phyloP scores from a whole-genome alignment of 2,329 filamentous ascomycete species.

The Penicillium sp. region DNA sequence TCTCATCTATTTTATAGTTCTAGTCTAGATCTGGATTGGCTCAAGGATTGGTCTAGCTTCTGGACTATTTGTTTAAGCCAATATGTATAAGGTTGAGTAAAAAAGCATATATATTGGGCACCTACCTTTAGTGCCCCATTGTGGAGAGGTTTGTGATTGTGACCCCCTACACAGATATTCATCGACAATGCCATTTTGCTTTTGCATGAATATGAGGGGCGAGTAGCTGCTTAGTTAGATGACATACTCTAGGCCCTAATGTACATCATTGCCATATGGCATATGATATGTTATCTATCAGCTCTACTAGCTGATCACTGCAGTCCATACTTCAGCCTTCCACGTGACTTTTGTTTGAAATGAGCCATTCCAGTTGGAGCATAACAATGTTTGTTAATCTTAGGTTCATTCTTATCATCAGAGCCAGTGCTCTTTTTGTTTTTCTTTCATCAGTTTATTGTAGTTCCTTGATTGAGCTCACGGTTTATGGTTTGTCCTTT shows the following conservation, averaged over 20 bases:
- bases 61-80: background rate
- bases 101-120: background rate
- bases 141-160: background rate
- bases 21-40: background rate
- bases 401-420: background rate
- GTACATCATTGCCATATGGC: background rate
- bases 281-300: background rate
- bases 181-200: background rate
- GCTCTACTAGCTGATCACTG: background rate
- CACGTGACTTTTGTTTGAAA: background rate
- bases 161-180: background rate
- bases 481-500: background rate
- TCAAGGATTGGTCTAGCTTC: background rate
- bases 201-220: background rate
- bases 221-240: background rate
- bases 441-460: background rate
- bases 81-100: background rate
- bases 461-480: background rate
- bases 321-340: background rate
- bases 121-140: background rate
- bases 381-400: background rate
- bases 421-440: too few relatives aligned
- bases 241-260: background rate
- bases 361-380: background rate
- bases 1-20: background rate